phyloP scores from a whole-genome alignment of 2,329 filamentous ascomycete species.

The Erysiphe pulchra region DNA sequence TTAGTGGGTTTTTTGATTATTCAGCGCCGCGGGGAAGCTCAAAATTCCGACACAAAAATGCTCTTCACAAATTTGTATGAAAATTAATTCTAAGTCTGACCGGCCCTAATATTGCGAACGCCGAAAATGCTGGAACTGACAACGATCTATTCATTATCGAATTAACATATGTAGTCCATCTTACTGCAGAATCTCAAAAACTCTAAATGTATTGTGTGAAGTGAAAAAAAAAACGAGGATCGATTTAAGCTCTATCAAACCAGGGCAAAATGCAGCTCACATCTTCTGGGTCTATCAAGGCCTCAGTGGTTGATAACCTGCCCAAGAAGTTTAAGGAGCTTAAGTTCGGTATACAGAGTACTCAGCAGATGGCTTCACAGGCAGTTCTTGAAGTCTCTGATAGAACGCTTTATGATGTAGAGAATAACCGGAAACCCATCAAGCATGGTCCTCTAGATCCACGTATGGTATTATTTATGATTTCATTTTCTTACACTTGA shows the following conservation, averaged over 20 bases:
- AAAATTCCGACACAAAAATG: no score
- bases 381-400: constrained; percentile 89
- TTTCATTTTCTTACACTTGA: constrained; percentile 1
- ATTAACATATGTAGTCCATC: no score
- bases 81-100: no score
- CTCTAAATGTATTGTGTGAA: no score
- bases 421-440: constrained; percentile 49
- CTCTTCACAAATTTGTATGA: no score
- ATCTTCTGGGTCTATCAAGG: constrained; percentile 29
- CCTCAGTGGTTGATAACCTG: constrained; percentile 60
- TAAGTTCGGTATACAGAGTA: constrained; percentile 81
- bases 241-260: neutral
- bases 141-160: no score
- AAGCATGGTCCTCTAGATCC: constrained; percentile 68
- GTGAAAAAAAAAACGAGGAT: no score
- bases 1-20: no score
- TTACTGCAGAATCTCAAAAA: no score
- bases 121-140: no score
- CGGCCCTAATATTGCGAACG: no score
- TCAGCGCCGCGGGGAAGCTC: no score
- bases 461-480: constrained; percentile 29
- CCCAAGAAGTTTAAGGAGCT: constrained; percentile 33
- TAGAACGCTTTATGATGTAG: constrained; percentile 75
- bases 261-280: constrained; percentile 6
- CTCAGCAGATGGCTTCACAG: constrained; percentile 86